Percentiles rank a stretch among this genome's conserved stretches.
Evolutionary conservation across 202 grass and related monocot species (phyloP).

Genomic region (Eragrostis tef): DNA sequence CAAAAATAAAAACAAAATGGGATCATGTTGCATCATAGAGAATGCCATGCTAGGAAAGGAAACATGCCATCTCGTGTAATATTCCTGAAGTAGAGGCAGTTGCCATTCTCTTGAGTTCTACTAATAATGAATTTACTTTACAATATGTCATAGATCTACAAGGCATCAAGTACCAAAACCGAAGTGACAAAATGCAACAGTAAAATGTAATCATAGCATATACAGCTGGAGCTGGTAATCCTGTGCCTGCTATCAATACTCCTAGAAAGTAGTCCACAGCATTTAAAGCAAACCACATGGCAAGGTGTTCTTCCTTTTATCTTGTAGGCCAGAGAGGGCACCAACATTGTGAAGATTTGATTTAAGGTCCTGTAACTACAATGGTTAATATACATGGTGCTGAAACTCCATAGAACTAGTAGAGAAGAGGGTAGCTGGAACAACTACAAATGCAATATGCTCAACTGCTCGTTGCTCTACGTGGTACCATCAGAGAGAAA

Average conservation of each 20-base stretch:
- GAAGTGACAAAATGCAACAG: constrained; percentile 29
- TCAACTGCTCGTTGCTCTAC: not conserved
- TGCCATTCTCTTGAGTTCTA: constrained; percentile 9
- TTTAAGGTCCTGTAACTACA: constrained; percentile 1
- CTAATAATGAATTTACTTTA: constrained; percentile 16
- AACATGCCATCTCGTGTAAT: constrained; percentile 3
- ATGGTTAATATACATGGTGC: not conserved
- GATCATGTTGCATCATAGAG: not conserved
- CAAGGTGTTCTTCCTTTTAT: constrained; percentile 32
- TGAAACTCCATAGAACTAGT: not conserved
- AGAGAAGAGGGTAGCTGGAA: constrained; percentile 16
- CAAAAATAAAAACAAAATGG: not conserved
- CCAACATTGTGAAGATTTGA: not conserved
- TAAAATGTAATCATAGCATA: constrained; percentile 9
- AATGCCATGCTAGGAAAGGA: constrained; percentile 19
- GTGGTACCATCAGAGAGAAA: not conserved
- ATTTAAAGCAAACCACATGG: constrained; percentile 47
- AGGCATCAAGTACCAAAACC: not conserved
- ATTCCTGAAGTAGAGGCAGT: not conserved
- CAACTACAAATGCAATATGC: not conserved
- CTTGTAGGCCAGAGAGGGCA: not conserved
- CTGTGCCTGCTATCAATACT: constrained; percentile 31
- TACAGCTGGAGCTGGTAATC: constrained; percentile 31
- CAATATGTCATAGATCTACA: not conserved
- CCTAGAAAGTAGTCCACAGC: constrained; percentile 29